phyloP scores from a whole-genome alignment of 2,329 filamentous ascomycete genomes.

The Microcera coccophila region DNA sequence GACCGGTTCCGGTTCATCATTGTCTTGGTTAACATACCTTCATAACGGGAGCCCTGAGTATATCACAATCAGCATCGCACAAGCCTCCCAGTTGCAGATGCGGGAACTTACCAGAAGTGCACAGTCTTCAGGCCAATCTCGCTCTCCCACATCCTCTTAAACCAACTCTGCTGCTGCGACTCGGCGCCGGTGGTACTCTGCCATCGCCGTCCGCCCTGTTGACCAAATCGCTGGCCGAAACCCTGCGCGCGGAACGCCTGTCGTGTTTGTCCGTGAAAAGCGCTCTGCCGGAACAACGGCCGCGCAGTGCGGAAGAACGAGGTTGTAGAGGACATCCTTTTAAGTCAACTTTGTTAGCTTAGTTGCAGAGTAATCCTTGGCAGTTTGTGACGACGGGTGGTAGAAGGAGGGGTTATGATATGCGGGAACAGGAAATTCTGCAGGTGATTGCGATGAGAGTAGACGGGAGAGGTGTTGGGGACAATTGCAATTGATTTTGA shows the following conservation, averaged over 20 bases:
- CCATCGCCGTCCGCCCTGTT: slow-evolving; percentile 57
- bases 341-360: not conserved
- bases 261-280: slow-evolving; percentile 51
- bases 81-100: not conserved
- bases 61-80: slow-evolving; percentile 11
- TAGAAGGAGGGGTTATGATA: too few relatives aligned
- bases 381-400: too few relatives aligned
- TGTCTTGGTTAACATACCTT: slow-evolving; percentile 44
- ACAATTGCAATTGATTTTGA: not conserved
- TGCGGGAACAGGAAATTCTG: too few relatives aligned
- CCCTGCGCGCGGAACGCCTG: slow-evolving; percentile 47
- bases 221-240: slow-evolving; percentile 42
- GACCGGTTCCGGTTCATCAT: not conserved
- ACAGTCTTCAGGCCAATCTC: slow-evolving; percentile 85
- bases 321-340: slow-evolving; percentile 43
- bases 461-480: not conserved
- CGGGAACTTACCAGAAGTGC: slow-evolving; percentile 75
- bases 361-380: too few relatives aligned
- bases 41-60: slow-evolving; percentile 82
- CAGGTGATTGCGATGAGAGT: not conserved
- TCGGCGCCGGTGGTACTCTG: slow-evolving; percentile 56
- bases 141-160: slow-evolving; percentile 80
- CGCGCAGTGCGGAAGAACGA: slow-evolving; percentile 53
- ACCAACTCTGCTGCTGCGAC: slow-evolving; percentile 50
- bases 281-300: slow-evolving; percentile 53